Evolutionary conservation across 306 rosid species (phyloP).

Genomic region (Begonia loranthoides): DNA sequence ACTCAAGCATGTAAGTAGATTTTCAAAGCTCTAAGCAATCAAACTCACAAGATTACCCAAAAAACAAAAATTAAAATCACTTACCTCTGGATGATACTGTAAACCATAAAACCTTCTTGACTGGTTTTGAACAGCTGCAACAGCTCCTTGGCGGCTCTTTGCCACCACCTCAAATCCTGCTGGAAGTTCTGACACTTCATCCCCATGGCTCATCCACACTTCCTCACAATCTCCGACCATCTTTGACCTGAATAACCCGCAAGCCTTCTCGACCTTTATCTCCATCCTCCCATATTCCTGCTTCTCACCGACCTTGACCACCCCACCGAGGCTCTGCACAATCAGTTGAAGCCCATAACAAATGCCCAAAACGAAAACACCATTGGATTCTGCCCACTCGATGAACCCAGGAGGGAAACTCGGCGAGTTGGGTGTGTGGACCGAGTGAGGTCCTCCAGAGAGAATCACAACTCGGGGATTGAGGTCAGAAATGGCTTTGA

Average conservation of each 20-base stretch:
- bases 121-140: constrained; percentile 54
- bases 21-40: not conserved
- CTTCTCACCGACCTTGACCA: constrained; percentile 46
- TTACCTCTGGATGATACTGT: constrained; percentile 95
- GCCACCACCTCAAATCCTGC: constrained; percentile 61
- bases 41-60: not conserved
- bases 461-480: constrained; percentile 69
- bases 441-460: constrained; percentile 98
- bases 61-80: constrained; percentile 1
- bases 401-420: constrained; percentile 58
- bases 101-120: constrained; percentile 61
- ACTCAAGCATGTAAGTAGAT: too few relatives aligned
- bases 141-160: constrained; percentile 62
- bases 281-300: constrained; percentile 98
- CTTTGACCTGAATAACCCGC: constrained; percentile 32
- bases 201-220: constrained; percentile 99
- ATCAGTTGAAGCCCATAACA: constrained; percentile 89
- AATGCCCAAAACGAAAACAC: constrained; percentile 59
- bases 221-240: constrained; percentile 34
- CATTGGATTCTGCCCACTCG: constrained; percentile 57
- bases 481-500: constrained; percentile 44
- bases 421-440: constrained; percentile 66
- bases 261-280: constrained; percentile 29
- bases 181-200: constrained; percentile 58
- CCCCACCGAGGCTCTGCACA: constrained; percentile 80